Base-by-base conservation (phyloP, 2,329 filamentous ascomycete genomes). In the Gaeumannomyces sp. region DNA sequence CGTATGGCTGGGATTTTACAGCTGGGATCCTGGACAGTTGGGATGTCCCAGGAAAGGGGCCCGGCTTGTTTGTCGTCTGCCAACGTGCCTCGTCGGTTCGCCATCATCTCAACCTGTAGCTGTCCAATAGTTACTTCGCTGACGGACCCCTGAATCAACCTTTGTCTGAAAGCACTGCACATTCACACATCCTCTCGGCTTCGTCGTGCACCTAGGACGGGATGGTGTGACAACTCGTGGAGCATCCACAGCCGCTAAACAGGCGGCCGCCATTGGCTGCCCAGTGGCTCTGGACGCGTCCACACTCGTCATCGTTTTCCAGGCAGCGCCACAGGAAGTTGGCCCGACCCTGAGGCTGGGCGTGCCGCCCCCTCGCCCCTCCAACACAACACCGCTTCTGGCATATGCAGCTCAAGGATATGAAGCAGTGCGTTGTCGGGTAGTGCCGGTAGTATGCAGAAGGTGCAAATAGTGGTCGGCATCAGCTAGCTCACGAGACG, bases 281-380 rank as follows among this genome's bases (percentile, higher is more conserved):
- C 8, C 22, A n/a, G 22, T 10, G 7, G 45, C 45, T 22, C 11
- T 10, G 35, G 27, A 50, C 60, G 60, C 60, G 60, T 62, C 60
- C 33, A 35, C 60, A 62, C 33, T 62, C 60, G 38, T 53, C 60
- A 56, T 62, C 60, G 60, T 29, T 25, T 25, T 29, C 25, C 14
- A 38, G 33, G 59, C 59, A 25, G 31, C 22, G 38, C 59, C 59
- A 16, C 35, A 22, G 35, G 31, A 45, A 61, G n/a, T 28, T 53
- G 1, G 45, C 27, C 60, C 60, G 56, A 62, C 60, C 11, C 25
- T 14, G n/a, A 22, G 60, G 14, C 13, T 50, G 35, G n/a, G n/a
- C 25, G 25, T 19, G 25, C 29, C 56, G 31, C 35, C 7, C 60
- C 38, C 27, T 50, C 16, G 45, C 45, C 45, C 45, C 45, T 53